Evolutionary conservation across 352 stramenopile species (phyloP).

Genomic region (Globisporangium middletonii): DNA sequence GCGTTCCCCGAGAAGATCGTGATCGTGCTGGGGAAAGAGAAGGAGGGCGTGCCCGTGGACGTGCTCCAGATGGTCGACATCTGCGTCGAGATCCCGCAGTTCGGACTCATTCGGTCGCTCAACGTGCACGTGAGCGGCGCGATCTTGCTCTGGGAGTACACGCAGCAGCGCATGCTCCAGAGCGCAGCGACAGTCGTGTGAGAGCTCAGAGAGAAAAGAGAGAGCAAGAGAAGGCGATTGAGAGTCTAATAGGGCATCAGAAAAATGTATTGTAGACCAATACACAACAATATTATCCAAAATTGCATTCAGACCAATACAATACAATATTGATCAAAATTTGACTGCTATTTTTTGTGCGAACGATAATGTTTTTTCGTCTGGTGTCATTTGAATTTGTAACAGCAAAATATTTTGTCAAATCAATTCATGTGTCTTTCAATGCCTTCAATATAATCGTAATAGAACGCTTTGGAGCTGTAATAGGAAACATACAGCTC

Average conservation of each 20-base stretch:
- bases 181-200: background rate
- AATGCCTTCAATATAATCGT: too few species aligned
- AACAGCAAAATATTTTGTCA: too few species aligned
- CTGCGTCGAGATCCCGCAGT: conserved; percentile 97
- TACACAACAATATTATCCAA: too few species aligned
- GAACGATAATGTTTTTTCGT: too few species aligned
- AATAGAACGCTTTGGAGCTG: too few species aligned
- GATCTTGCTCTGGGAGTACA: conserved; percentile 96
- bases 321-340: too few species aligned
- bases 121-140: conserved; percentile 97
- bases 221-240: background rate
- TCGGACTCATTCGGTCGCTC: conserved; percentile 94
- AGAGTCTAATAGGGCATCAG: background rate
- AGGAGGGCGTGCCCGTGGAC: conserved; percentile 94
- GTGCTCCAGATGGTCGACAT: conserved; percentile 93
- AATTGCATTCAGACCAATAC: too few species aligned
- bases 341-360: too few species aligned
- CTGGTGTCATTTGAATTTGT: too few species aligned
- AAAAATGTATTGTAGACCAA: too few species aligned
- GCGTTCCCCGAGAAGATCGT: conserved; percentile 89
- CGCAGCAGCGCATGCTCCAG: conserved; percentile 75
- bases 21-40: conserved; percentile 95
- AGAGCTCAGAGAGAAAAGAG: background rate
- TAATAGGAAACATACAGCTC: too few species aligned
- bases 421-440: too few species aligned